Base-by-base conservation (phyloP, 2,329 filamentous ascomycete species). In the Parafenestella ontariensis region DNA sequence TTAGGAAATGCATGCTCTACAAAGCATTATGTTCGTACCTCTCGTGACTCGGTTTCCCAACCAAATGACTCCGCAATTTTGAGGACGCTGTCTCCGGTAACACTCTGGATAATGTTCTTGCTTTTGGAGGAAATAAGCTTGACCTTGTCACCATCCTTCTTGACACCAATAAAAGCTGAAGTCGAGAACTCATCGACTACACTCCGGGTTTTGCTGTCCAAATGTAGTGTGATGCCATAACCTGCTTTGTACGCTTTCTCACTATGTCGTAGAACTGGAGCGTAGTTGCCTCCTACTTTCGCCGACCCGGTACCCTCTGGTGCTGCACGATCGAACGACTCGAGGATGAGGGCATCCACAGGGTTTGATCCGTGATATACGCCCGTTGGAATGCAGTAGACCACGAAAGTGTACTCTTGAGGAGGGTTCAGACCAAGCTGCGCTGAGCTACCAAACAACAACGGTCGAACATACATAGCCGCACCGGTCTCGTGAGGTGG, bases 141-240 rank as follows among this genome's bases (percentile, higher is more conserved):
- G 10, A 89, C 81, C 26, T 84, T 77, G 17, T 82, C 82, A 3
- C 82, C 85, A 39, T 87, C 80, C 50, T 83, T 83, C 62, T 84
- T 82, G 5, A 91, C 89, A 3, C 92, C 95, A 61, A 98, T 89
- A 76, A 99, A 98, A 0, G 92, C 94, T 59, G 89, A 93, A 0
- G 95, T 98, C 64, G 90, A 95, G 74, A 98, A 99, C 82, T 99
- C 94, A 70, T 99, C 94, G 58, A 99, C 86, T 74, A 96, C 92
- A 55, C 86, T 89, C 65, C 93, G 85, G 9, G 86, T 90, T 70
- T 88, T 87, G 74, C 90, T 95, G 78, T 98, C 95, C 49, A 98
- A 81, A 75, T 98, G 94, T 69, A 98, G 82, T 1, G 94, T 98
- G 70, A 98, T 98, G n/a, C 91, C 93, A 71, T 85, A 98, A 28